Evolutionary conservation across 805 yeast genomes (phyloP).

Genomic region (Wickerhamiella siamensis): DNA sequence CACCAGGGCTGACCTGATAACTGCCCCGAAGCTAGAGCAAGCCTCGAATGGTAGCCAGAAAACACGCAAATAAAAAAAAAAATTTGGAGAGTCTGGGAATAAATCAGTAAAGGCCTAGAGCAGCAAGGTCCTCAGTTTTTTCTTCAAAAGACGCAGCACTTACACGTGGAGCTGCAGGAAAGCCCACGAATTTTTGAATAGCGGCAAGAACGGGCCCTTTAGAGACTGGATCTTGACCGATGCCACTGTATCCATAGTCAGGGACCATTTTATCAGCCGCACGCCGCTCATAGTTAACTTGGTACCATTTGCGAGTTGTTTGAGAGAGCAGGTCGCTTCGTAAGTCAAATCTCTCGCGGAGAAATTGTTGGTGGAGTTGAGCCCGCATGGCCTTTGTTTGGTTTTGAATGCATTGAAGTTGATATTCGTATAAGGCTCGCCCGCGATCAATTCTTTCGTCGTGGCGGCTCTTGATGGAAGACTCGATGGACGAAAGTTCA

Average conservation of each 20-base stretch:
- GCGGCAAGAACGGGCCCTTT: constrained; percentile 55
- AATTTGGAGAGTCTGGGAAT: no score
- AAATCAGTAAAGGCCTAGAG: constrained; percentile 33
- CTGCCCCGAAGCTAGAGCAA: no score
- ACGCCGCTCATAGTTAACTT: constrained; percentile 76
- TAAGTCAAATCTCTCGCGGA: constrained; percentile 51
- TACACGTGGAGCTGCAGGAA: constrained; percentile 71
- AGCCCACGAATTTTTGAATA: constrained; percentile 49
- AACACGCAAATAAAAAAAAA: no score
- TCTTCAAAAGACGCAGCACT: constrained; percentile 57
- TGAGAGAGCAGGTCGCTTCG: constrained; percentile 50
- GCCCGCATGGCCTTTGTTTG: constrained; percentile 72
- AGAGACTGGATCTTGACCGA: constrained; percentile 36
- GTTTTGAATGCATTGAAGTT: constrained; percentile 58
- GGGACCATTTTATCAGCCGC: constrained; percentile 53
- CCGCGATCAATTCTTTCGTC: constrained; percentile 50
- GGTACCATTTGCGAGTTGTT: constrained; percentile 82
- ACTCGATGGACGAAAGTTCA: constrained; percentile 58
- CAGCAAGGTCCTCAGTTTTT: constrained; percentile 53
- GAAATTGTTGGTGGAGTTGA: constrained; percentile 69
- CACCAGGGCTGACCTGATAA: no score
- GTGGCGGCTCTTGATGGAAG: constrained; percentile 56
- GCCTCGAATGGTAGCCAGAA: no score
- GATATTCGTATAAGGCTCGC: constrained; percentile 42
- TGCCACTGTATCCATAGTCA: constrained; percentile 30